These are phyloP conservation scores for Phytophthora nicotianae DNA, from an alignment of 352 stramenopile species.

Conservation along the genomic window DNA sequence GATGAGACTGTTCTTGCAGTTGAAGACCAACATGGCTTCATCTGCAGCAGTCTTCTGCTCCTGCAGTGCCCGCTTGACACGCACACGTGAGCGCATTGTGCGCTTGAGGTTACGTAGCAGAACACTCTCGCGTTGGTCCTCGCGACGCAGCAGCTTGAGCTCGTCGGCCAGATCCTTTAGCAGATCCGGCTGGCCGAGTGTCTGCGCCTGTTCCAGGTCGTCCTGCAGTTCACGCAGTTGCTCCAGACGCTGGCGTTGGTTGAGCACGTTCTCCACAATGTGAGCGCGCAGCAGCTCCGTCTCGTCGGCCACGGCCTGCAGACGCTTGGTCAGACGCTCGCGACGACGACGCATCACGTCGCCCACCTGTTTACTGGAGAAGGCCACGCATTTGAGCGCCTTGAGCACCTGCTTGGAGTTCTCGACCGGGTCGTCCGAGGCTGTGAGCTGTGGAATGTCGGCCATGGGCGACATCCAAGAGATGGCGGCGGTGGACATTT, in stretches of 20 bases:
- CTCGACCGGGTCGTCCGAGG: conserved; percentile 40
- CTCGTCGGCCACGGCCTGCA: conserved; percentile 50
- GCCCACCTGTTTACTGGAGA: conserved; percentile 64
- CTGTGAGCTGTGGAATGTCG: conserved; percentile 30
- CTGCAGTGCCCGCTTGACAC: conserved; percentile 41
- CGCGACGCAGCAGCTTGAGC: conserved; percentile 51
- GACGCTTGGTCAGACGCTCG: conserved; percentile 49
- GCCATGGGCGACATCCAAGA: conserved; percentile 39
- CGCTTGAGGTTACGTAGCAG: conserved; percentile 56
- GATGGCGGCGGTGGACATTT: conserved; percentile 41
- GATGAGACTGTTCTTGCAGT: conserved; percentile 66
- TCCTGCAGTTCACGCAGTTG: conserved; percentile 59
- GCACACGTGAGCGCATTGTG: conserved; percentile 41
- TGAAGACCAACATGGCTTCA: conserved; percentile 51
- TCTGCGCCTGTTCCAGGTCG: conserved; percentile 56
- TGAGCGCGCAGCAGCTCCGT: conserved; percentile 57
- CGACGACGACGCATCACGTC: conserved; percentile 61
- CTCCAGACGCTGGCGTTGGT: conserved; percentile 48
- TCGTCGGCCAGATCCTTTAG: conserved; percentile 55
- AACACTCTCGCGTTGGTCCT: conserved; percentile 49
- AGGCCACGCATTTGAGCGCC: conserved; percentile 67
- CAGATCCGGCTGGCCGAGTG: conserved; percentile 56
- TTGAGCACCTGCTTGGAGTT: conserved; percentile 68
- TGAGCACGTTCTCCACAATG: conserved; percentile 56
- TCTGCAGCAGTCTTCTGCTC: conserved; percentile 44